phyloP scores from a whole-genome alignment of 495 filamentous ascomycete genomes.

The Talaromyces liani region DNA sequence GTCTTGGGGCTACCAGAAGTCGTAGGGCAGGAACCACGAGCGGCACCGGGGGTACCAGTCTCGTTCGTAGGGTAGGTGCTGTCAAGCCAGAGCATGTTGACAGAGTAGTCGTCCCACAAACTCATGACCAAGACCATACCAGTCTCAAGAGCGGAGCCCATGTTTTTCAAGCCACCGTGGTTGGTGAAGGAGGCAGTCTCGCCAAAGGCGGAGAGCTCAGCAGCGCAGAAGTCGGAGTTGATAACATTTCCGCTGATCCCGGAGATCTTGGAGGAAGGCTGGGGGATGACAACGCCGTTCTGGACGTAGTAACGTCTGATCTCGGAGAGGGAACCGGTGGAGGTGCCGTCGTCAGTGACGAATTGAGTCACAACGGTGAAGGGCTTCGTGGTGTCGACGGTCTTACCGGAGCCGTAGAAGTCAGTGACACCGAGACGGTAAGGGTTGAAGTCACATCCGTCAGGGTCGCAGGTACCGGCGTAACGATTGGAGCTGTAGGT shows the following conservation, averaged over 20 bases:
- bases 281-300: constrained; percentile 52
- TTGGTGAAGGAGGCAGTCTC: constrained; percentile 50
- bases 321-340: constrained; percentile 48
- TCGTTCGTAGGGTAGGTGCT: constrained; percentile 58
- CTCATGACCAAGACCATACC: constrained; percentile 74
- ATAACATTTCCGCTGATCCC: constrained; percentile 50
- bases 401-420: constrained; percentile 57
- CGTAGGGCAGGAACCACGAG: constrained; percentile 61
- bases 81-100: constrained; percentile 84
- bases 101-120: constrained; percentile 70
- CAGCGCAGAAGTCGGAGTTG: constrained; percentile 52
- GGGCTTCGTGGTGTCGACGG: constrained; percentile 53
- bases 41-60: constrained; percentile 51
- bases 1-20: constrained; percentile 52
- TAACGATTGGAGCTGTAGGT: constrained; percentile 37
- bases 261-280: constrained; percentile 45
- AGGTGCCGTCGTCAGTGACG: constrained; percentile 47
- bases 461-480: constrained; percentile 60
- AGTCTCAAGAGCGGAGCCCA: constrained; percentile 46
- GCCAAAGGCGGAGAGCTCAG: constrained; percentile 53
- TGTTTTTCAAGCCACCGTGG: constrained; percentile 52
- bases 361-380: constrained; percentile 71
- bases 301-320: constrained; percentile 70
- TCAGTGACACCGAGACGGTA: constrained; percentile 55
- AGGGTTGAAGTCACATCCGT: constrained; percentile 74